Evolutionary conservation across 345 rosid species (phyloP).

Genomic region (Adansonia digitata): DNA sequence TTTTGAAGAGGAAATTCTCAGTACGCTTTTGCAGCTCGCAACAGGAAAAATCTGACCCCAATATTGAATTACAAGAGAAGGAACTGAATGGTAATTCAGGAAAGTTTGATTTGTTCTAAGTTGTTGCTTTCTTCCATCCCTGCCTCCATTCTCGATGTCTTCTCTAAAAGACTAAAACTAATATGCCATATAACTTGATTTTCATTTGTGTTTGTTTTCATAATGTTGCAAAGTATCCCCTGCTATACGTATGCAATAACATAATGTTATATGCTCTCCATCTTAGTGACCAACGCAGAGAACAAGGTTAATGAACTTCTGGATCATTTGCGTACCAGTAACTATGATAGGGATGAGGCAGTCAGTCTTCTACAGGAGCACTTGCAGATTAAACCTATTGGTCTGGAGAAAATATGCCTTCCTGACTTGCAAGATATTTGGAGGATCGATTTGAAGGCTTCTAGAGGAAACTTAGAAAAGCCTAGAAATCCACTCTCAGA

Average conservation of each 20-base stretch:
- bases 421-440: slow-evolving; percentile 52
- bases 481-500: slow-evolving; percentile 45
- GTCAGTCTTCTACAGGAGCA: slow-evolving; percentile 45
- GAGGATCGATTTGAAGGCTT: slow-evolving; percentile 42
- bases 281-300: slow-evolving; percentile 36
- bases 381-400: slow-evolving; percentile 58
- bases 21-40: slow-evolving; percentile 22
- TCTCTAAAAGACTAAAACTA: not conserved
- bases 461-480: slow-evolving; percentile 33
- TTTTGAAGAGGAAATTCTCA: slow-evolving; percentile 28
- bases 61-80: slow-evolving; percentile 28
- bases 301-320: slow-evolving; percentile 39
- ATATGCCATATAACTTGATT: not conserved
- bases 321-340: slow-evolving; percentile 47
- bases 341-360: slow-evolving; percentile 50
- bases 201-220: slow-evolving; percentile 10
- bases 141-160: not conserved
- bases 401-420: slow-evolving; percentile 40
- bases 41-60: slow-evolving; percentile 26
- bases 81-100: slow-evolving; percentile 18
- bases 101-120: not conserved
- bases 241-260: not conserved
- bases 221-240: not conserved
- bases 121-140: not conserved
- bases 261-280: slow-evolving; percentile 20